Conservation (phyloP, 495 filamentous ascomycete species). For the Rostrohypoxylon terebratum region DNA sequence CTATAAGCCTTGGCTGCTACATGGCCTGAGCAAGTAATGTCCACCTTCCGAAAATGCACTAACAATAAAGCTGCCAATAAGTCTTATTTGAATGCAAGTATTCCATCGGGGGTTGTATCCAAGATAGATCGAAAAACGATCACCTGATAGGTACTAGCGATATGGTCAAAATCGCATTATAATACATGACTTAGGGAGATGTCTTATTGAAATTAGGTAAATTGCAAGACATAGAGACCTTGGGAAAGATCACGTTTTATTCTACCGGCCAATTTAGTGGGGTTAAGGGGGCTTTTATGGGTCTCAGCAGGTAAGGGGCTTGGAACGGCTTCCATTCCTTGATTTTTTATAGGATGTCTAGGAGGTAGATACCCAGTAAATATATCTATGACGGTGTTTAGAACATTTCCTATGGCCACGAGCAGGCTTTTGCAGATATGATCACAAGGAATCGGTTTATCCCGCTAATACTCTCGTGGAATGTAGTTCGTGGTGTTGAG, state of each 20-base stretch:
- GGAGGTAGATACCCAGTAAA: too few species aligned
- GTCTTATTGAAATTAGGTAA: neutral
- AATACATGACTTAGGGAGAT: neutral
- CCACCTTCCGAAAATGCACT: constrained; percentile 10
- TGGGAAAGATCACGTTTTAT: neutral
- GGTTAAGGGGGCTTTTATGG: neutral
- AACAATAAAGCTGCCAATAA: constrained; percentile 2
- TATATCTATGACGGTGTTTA: too few species aligned
- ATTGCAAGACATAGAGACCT: neutral
- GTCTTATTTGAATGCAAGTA: neutral
- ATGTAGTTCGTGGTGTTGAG: too few species aligned
- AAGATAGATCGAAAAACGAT: neutral
- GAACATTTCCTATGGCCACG: too few species aligned
- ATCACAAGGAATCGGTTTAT: too few species aligned
- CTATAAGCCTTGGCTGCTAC: constrained; percentile 38
- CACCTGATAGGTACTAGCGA: constrained; percentile 4
- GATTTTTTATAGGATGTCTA: neutral
- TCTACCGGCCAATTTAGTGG: neutral
- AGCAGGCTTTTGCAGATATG: too few species aligned
- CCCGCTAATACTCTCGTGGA: too few species aligned
- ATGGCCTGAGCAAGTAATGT: constrained; percentile 24
- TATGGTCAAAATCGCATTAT: constrained; percentile 2
- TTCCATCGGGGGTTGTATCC: neutral
- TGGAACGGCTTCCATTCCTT: neutral
- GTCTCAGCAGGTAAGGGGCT: neutral